Conservation (phyloP, 176 grass and related monocot genomes). For the Cocos nucifera region DNA sequence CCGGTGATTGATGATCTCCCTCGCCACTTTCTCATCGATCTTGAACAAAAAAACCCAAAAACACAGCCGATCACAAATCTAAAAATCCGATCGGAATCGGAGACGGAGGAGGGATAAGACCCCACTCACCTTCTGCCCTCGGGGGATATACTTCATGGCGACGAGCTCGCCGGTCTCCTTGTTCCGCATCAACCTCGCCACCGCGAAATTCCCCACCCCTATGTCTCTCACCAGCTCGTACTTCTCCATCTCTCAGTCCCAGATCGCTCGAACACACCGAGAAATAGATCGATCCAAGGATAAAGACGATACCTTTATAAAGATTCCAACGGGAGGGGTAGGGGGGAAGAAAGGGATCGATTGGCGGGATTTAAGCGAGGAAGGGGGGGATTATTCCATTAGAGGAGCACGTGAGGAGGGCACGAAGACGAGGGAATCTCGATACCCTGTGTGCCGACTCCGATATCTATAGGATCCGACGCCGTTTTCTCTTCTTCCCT, state of each 20-base stretch:
- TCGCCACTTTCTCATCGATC: conserved; percentile 75
- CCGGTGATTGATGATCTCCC: conserved; percentile 71
- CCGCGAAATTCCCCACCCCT: conserved; percentile 78
- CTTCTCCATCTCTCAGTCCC: conserved; percentile 55
- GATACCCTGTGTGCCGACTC: too few relatives aligned
- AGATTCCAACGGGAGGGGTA: conserved; percentile 3
- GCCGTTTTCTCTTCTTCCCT: too few relatives aligned
- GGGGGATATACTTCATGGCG: conserved; percentile 89
- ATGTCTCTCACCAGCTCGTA: conserved; percentile 98
- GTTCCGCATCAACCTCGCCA: conserved; percentile 75
- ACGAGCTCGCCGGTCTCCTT: conserved; percentile 91
- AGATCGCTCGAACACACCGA: background rate
- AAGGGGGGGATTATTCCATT: too few relatives aligned
- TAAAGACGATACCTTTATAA: background rate
- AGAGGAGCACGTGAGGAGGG: too few relatives aligned
- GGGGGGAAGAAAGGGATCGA: too few relatives aligned
- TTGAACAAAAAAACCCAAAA: conserved; percentile 5
- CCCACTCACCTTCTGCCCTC: conserved; percentile 44
- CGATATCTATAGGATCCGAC: too few relatives aligned
- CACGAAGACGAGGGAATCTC: too few relatives aligned
- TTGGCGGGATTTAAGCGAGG: too few relatives aligned
- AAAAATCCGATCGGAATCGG: too few relatives aligned
- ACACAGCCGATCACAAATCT: background rate
- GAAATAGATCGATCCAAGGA: too few relatives aligned
- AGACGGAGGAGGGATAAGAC: too few relatives aligned